A percentile compares a stretch with the other conserved stretches of the same genome.
Conservation (phyloP, 1,284 basidiomycete genomes). For the Inonotus obliquus region DNA sequence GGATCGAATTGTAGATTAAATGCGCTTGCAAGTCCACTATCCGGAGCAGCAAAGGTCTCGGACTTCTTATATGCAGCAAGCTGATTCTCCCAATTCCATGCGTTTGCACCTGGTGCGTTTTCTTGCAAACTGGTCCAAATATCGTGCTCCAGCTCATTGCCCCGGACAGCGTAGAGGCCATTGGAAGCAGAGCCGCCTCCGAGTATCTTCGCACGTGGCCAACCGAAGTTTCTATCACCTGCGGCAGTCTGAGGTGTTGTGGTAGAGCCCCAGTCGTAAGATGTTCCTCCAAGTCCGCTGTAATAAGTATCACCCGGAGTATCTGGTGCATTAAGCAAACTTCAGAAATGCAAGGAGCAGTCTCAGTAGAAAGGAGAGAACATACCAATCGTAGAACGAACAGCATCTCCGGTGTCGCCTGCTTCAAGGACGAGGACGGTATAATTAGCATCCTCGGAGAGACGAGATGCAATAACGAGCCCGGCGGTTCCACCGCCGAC, state of each 20-base stretch:
- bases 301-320: constrained; percentile 50
- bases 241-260: constrained; percentile 47
- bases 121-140: constrained; percentile 46
- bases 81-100: constrained; percentile 54
- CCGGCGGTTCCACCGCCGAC: constrained; percentile 70
- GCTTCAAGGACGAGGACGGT: constrained; percentile 74
- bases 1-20: constrained; percentile 39
- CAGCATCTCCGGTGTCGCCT: constrained; percentile 53
- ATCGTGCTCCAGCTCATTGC: constrained; percentile 49
- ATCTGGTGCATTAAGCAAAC: constrained; percentile 28
- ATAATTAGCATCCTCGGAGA: constrained; percentile 65
- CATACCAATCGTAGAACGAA: constrained; percentile 35
- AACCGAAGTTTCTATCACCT: constrained; percentile 35
- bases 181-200: constrained; percentile 72
- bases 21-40: constrained; percentile 29
- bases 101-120: constrained; percentile 28
- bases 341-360: constrained; percentile 7
- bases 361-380: constrained; percentile 5
- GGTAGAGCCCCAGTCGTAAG: constrained; percentile 61
- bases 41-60: constrained; percentile 42
- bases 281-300: constrained; percentile 41
- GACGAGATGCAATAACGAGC: constrained; percentile 62
- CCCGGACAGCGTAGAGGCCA: constrained; percentile 63
- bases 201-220: constrained; percentile 65
- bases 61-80: constrained; percentile 49